Evolutionary conservation across 371 early-diverging fungal genomes (phyloP).

Genomic region (Apophysomyces variabilis): DNA sequence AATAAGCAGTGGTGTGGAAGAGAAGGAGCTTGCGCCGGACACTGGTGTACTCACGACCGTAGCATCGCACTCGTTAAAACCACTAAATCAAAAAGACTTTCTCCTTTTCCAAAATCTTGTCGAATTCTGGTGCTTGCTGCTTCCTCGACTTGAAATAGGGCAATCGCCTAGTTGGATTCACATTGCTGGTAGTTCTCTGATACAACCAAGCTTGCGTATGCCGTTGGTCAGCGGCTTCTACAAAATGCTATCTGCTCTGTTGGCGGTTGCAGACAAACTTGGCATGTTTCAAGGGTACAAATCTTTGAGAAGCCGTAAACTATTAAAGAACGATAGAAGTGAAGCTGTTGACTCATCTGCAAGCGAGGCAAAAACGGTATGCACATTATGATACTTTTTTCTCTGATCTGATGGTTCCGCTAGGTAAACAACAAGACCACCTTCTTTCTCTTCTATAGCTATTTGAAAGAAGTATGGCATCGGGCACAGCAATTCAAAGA

Average conservation of each 20-base stretch:
- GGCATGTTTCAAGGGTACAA: conserved; percentile 41
- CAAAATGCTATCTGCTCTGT: conserved; percentile 62
- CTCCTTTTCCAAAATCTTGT: conserved; percentile 70
- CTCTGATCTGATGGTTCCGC: neutral
- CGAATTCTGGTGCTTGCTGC: conserved; percentile 65
- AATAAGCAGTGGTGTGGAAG: conserved; percentile 18
- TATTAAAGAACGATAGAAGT: conserved; percentile 1
- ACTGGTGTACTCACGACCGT: conserved; percentile 25
- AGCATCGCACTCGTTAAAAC: conserved; percentile 50
- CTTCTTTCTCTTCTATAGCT: conserved; percentile 53
- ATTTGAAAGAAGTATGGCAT: conserved; percentile 63
- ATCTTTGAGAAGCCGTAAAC: neutral
- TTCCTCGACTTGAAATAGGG: conserved; percentile 49
- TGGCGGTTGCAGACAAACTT: conserved; percentile 49
- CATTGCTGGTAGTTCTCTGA: conserved; percentile 54
- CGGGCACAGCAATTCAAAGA: conserved; percentile 75
- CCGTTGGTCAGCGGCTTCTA: conserved; percentile 81
- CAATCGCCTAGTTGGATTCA: conserved; percentile 66
- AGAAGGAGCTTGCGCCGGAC: conserved; percentile 6
- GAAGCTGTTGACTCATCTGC: neutral
- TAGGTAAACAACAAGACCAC: conserved; percentile 28
- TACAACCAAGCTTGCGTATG: conserved; percentile 55
- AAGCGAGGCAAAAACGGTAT: conserved; percentile 10
- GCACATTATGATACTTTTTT: too few relatives aligned
- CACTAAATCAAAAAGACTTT: conserved; percentile 71